Evolutionary conservation across 192 early-diverging fungal genomes (phyloP).

Genomic region (Podila clonocystis): DNA sequence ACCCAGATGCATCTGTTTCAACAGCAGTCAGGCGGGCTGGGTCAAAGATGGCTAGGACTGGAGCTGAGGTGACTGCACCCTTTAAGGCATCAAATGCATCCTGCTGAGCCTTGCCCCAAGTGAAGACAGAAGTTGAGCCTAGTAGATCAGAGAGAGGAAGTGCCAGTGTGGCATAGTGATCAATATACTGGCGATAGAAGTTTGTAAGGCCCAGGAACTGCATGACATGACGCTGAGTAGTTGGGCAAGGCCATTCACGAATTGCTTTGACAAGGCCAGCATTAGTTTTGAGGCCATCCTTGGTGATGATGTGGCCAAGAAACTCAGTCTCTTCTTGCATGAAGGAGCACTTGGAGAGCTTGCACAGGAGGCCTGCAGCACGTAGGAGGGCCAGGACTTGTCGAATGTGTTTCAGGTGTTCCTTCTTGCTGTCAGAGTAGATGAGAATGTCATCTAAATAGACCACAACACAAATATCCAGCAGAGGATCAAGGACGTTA

Average conservation of each 20-base stretch:
- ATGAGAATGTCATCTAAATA: slow-evolving; percentile 55
- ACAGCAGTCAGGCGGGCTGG: no score
- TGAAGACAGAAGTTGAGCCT: not conserved
- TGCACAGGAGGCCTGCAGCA: slow-evolving; percentile 13
- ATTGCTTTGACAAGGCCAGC: slow-evolving; percentile 21
- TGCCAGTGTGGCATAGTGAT: not conserved
- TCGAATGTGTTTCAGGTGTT: slow-evolving; percentile 32
- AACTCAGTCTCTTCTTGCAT: slow-evolving; percentile 35
- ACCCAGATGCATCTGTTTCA: no score
- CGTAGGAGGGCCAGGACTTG: slow-evolving; percentile 19
- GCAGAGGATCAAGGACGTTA: slow-evolving; percentile 29
- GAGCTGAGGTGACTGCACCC: not conserved
- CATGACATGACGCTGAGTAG: slow-evolving; percentile 5
- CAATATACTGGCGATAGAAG: not conserved
- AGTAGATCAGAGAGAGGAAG: not conserved
- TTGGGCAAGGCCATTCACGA: slow-evolving; percentile 14
- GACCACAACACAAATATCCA: slow-evolving; percentile 24
- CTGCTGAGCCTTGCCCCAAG: not conserved
- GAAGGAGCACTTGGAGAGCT: slow-evolving; percentile 45
- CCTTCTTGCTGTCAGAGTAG: slow-evolving; percentile 24
- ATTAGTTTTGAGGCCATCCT: slow-evolving; percentile 24
- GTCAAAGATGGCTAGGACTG: not conserved
- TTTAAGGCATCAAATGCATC: not conserved
- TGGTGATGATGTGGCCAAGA: slow-evolving; percentile 34
- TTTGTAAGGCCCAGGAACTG: slow-evolving; percentile 41